Evolutionary conservation across 495 filamentous ascomycete species (phyloP).

Genomic region (Penicillium fimorum): DNA sequence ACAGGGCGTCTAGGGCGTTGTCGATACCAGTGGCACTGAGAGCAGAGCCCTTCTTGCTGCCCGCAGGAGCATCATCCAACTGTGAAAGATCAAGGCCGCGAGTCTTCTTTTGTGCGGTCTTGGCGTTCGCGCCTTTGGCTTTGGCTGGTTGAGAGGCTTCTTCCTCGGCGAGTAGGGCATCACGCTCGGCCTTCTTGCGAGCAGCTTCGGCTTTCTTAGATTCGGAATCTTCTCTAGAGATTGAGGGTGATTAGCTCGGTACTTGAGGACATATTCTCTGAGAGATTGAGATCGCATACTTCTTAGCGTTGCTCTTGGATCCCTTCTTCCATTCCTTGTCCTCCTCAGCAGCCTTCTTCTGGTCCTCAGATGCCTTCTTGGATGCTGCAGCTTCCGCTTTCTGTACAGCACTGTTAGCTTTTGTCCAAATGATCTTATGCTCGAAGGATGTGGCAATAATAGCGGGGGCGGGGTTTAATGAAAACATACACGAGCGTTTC

Average conservation of each 20-base stretch:
- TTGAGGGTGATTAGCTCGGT: slow-evolving; percentile 16
- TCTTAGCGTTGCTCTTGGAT: slow-evolving; percentile 77
- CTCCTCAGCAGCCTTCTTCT: slow-evolving; percentile 67
- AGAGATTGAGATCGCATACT: slow-evolving; percentile 54
- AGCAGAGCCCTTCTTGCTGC: slow-evolving; percentile 44
- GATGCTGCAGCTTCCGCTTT: slow-evolving; percentile 83
- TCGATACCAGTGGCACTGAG: slow-evolving; percentile 86
- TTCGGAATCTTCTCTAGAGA: slow-evolving; percentile 72
- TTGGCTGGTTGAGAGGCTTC: slow-evolving; percentile 62
- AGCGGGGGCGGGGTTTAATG: slow-evolving; percentile 34
- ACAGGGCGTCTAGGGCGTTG: slow-evolving; percentile 82
- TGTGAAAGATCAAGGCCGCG: slow-evolving; percentile 66
- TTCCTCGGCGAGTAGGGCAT: slow-evolving; percentile 79
- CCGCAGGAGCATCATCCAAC: slow-evolving; percentile 53
- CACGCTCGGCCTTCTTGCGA: slow-evolving; percentile 84
- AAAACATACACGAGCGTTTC: slow-evolving; percentile 66
- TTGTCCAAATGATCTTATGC: slow-evolving; percentile 2
- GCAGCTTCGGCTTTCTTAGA: slow-evolving; percentile 83
- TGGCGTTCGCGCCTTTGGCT: slow-evolving; percentile 57
- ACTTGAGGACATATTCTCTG: neutral
- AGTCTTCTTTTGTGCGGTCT: slow-evolving; percentile 66
- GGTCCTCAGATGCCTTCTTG: slow-evolving; percentile 69
- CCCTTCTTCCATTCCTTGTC: slow-evolving; percentile 82
- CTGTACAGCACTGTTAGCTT: slow-evolving; percentile 38
- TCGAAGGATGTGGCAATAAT: slow-evolving; percentile 16